Conservation (phyloP, 208 protist genomes). For the Novymonas esmeraldas region DNA sequence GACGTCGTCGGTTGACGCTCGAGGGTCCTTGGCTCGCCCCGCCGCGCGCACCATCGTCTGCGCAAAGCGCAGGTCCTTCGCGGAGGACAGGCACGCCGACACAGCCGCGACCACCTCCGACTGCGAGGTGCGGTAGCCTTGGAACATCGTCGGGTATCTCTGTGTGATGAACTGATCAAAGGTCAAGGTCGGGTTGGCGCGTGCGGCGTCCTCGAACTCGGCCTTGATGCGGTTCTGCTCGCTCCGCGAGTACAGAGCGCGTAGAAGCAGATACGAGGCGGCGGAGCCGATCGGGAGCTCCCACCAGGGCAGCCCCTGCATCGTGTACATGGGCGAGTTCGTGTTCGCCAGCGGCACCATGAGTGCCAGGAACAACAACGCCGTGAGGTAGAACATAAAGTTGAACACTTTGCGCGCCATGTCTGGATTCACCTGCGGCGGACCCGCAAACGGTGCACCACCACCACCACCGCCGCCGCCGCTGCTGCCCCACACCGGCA, state of each 20-base stretch:
- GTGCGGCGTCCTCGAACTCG: conserved; percentile 65
- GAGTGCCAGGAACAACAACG: conserved; percentile 52
- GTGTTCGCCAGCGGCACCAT: conserved; percentile 51
- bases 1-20: conserved; percentile 68
- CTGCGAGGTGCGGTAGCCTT: conserved; percentile 78
- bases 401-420: conserved; percentile 38
- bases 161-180: conserved; percentile 81
- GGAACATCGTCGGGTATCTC: conserved; percentile 73
- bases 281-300: conserved; percentile 66
- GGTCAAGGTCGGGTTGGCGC: conserved; percentile 57
- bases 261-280: conserved; percentile 71
- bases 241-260: conserved; percentile 54
- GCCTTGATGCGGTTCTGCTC: conserved; percentile 76
- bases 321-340: conserved; percentile 61
- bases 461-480: conserved; percentile 7
- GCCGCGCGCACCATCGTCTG: conserved; percentile 69
- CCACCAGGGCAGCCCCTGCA: conserved; percentile 81
- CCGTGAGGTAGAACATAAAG: conserved; percentile 65
- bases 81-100: conserved; percentile 55
- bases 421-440: conserved; percentile 18
- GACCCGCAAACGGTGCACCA: conserved; percentile 7
- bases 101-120: conserved; percentile 74
- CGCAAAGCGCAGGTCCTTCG: conserved; percentile 67
- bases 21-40: conserved; percentile 58
- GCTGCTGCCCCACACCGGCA: conserved; percentile 17